Percentiles rank a stretch among this genome's conserved stretches.
These are phyloP conservation scores for Ceratocystis alfenasii DNA, from an alignment of 2,329 filamentous ascomycete species.

Conservation along the genomic window DNA sequence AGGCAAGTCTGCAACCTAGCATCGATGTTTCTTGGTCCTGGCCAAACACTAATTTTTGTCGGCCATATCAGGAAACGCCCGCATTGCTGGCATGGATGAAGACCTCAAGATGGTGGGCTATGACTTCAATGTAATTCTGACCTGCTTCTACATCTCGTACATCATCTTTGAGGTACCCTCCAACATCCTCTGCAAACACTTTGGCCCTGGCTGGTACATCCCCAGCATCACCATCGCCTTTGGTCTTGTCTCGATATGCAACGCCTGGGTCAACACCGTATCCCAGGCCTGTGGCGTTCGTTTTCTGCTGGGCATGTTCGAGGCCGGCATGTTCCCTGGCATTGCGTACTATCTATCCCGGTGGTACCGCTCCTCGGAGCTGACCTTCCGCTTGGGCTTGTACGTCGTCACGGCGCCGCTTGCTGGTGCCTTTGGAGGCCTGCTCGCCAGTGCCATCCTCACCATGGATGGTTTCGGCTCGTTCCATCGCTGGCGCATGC, in stretches of 20 bases:
- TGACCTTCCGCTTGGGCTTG: slow-evolving; percentile 53
- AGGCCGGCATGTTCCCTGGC: slow-evolving; percentile 62
- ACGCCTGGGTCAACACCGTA: slow-evolving; percentile 50
- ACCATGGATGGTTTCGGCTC: slow-evolving; percentile 46
- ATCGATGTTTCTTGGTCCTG: not conserved
- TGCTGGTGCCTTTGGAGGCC: slow-evolving; percentile 58
- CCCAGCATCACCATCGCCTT: slow-evolving; percentile 51
- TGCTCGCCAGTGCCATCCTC: slow-evolving; percentile 53
- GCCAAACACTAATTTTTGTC: not conserved
- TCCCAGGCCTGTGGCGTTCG: slow-evolving; percentile 46
- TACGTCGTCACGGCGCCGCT: slow-evolving; percentile 62
- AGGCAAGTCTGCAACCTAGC: slow-evolving; percentile 34
- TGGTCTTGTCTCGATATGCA: slow-evolving; percentile 50
- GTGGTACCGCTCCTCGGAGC: slow-evolving; percentile 59
- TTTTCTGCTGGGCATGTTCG: slow-evolving; percentile 56
- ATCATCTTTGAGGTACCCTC: slow-evolving; percentile 60
- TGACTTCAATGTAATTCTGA: slow-evolving; percentile 58
- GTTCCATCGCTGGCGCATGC: slow-evolving; percentile 52
- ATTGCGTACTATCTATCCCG: slow-evolving; percentile 62
- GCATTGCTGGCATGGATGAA: slow-evolving; percentile 50
- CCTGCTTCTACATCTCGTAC: slow-evolving; percentile 60
- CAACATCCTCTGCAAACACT: slow-evolving; percentile 56
- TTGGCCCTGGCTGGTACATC: slow-evolving; percentile 62
- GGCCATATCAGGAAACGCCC: slow-evolving; percentile 47
- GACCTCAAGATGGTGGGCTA: slow-evolving; percentile 49